phyloP scores from a whole-genome alignment of 768 basidiomycete species.

The Daedaleopsis sinensis region DNA sequence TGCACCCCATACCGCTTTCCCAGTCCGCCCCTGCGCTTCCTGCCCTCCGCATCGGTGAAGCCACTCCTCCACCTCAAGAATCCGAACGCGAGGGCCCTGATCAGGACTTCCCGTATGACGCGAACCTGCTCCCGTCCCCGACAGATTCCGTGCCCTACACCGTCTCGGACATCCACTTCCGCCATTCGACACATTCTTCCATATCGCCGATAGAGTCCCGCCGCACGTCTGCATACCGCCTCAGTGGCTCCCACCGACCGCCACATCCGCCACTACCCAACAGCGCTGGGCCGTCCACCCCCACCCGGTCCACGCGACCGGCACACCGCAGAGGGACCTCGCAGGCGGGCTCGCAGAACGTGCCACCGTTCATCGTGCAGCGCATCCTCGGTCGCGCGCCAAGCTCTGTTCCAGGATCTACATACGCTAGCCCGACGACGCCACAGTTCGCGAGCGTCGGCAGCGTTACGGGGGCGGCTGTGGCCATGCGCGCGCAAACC shows the following conservation, averaged over 20 bases:
- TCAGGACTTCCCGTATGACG: constrained; percentile 21
- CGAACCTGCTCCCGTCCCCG: constrained; percentile 31
- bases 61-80: not conserved
- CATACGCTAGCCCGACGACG: constrained; percentile 20
- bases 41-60: not conserved
- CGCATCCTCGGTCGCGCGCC: constrained; percentile 29
- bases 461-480: not conserved
- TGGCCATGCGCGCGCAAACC: not conserved
- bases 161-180: constrained; percentile 41
- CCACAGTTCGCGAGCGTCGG: constrained; percentile 14
- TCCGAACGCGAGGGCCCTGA: constrained; percentile 18
- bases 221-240: constrained; percentile 21
- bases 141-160: constrained; percentile 39
- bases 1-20: constrained; percentile 28
- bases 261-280: constrained; percentile 29
- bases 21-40: constrained; percentile 16
- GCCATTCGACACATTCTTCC: constrained; percentile 35
- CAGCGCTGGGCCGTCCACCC: constrained; percentile 12
- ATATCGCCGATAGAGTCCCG: constrained; percentile 26
- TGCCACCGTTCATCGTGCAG: constrained; percentile 38
- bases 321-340: constrained; percentile 11
- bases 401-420: constrained; percentile 6
- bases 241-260: constrained; percentile 25
- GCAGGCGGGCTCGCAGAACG: constrained; percentile 19
- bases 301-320: constrained; percentile 4